These are phyloP conservation scores for Auricularia heimuer DNA, from an alignment of 768 basidiomycete species.

Conservation along the genomic window DNA sequence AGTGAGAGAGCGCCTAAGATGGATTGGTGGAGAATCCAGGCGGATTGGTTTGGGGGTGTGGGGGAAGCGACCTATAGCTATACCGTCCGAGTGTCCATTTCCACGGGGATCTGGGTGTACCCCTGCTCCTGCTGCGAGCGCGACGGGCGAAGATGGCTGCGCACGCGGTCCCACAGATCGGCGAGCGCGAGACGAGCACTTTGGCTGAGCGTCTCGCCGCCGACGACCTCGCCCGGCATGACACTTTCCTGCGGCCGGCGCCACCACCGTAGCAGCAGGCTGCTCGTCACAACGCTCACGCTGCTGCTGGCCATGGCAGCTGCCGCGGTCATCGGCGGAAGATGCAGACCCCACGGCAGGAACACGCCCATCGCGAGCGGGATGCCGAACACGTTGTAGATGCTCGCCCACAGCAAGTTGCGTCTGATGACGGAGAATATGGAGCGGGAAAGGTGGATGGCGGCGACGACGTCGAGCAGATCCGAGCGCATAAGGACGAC, in stretches of 20 bases:
- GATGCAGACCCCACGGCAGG: conserved; percentile 81
- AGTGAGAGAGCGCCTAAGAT: neutral
- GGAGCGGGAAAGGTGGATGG: conserved; percentile 76
- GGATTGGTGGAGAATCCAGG: too few relatives aligned
- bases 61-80: neutral
- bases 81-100: conserved; percentile 31
- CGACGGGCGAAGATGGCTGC: conserved; percentile 31
- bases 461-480: conserved; percentile 93
- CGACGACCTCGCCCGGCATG: conserved; percentile 48
- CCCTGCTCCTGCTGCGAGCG: conserved; percentile 32
- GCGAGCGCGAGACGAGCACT: conserved; percentile 33
- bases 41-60: too few relatives aligned
- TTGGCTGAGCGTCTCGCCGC: conserved; percentile 29
- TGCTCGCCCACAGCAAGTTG: conserved; percentile 93
- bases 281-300: conserved; percentile 89
- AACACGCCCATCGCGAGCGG: conserved; percentile 97
- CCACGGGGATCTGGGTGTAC: conserved; percentile 65
- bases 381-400: conserved; percentile 88
- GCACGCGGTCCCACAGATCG: conserved; percentile 35
- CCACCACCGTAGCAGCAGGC: conserved; percentile 82
- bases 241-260: conserved; percentile 56
- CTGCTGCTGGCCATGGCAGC: conserved; percentile 97
- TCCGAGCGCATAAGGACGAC: conserved; percentile 97
- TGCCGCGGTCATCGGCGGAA: conserved; percentile 98
- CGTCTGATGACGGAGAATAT: conserved; percentile 88